Percentiles rank a stretch among this genome's conserved stretches.
Evolutionary conservation across 306 rosid genomes (phyloP).

Genomic region (cucumber (Cucumis sativus)): DNA sequence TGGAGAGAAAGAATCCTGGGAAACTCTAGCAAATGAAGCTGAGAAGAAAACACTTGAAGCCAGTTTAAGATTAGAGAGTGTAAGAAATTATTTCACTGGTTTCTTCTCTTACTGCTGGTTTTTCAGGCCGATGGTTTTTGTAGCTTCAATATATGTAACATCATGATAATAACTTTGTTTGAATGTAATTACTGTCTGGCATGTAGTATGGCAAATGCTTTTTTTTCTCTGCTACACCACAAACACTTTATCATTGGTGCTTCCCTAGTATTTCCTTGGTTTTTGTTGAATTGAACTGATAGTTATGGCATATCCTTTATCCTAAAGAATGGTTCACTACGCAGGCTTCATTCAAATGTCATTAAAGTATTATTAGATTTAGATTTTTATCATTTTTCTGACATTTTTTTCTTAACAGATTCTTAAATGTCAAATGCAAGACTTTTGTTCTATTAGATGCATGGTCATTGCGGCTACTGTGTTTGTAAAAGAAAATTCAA

Average conservation of each 20-base stretch:
- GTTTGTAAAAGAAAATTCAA: background rate
- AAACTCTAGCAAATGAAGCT: slow-evolving; percentile 38
- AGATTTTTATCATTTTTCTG: background rate
- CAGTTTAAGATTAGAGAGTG: slow-evolving; percentile 50
- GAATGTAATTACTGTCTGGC: background rate
- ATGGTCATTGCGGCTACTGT: background rate
- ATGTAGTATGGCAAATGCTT: background rate
- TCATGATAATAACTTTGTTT: background rate
- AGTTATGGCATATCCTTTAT: background rate
- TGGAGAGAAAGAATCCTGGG: slow-evolving; percentile 54
- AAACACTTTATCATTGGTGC: background rate
- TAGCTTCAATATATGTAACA: background rate
- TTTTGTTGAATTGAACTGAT: background rate
- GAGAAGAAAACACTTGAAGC: slow-evolving; percentile 41
- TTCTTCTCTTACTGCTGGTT: background rate
- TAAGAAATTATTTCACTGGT: slow-evolving; percentile 24
- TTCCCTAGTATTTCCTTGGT: background rate
- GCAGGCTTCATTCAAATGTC: background rate
- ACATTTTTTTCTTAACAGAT: background rate
- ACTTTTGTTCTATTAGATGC: background rate
- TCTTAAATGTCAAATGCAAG: background rate
- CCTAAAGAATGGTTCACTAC: background rate
- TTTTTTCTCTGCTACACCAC: background rate
- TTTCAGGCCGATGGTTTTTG: background rate
- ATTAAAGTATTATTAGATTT: background rate